Percentiles rank a stretch among this genome's conserved stretches.
Conservation (phyloP, 495 filamentous ascomycete species). For the Jackrogersella multiformis region DNA sequence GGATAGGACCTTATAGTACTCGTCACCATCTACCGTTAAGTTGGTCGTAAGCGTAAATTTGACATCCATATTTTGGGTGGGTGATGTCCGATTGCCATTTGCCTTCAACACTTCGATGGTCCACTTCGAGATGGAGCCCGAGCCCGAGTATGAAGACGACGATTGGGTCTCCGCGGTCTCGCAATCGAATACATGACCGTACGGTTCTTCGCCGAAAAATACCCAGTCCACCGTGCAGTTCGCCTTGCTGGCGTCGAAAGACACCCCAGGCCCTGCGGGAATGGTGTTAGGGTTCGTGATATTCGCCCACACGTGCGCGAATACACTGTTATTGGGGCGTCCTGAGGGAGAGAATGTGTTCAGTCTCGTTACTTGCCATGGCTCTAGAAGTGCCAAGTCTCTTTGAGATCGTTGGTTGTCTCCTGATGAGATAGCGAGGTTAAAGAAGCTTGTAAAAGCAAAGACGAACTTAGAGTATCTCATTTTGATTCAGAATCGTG, state of each 20-base stretch:
- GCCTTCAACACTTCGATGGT: slow-evolving; percentile 25
- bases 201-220: slow-evolving; percentile 4
- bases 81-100: background rate
- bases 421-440: slow-evolving; percentile 11
- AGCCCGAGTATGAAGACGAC: background rate
- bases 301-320: background rate
- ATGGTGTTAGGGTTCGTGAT: slow-evolving; percentile 28
- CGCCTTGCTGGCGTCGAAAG: slow-evolving; percentile 13
- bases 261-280: slow-evolving; percentile 6
- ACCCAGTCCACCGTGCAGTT: slow-evolving; percentile 25
- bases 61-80: slow-evolving; percentile 26
- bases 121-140: slow-evolving; percentile 14
- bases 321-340: slow-evolving; percentile 5
- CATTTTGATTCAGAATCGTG: slow-evolving; percentile 7
- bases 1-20: slow-evolving; percentile 10
- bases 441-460: slow-evolving; percentile 21
- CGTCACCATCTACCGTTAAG: slow-evolving; percentile 5
- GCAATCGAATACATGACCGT: slow-evolving; percentile 10
- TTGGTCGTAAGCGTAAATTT: slow-evolving; percentile 27
- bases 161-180: background rate
- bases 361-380: slow-evolving; percentile 28
- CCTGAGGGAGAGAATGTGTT: slow-evolving; percentile 25
- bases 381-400: background rate
- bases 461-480: background rate
- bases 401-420: background rate